Evolutionary conservation across 1,284 basidiomycete genomes (phyloP).

Genomic region (Ustanciosporium gigantosporum): DNA sequence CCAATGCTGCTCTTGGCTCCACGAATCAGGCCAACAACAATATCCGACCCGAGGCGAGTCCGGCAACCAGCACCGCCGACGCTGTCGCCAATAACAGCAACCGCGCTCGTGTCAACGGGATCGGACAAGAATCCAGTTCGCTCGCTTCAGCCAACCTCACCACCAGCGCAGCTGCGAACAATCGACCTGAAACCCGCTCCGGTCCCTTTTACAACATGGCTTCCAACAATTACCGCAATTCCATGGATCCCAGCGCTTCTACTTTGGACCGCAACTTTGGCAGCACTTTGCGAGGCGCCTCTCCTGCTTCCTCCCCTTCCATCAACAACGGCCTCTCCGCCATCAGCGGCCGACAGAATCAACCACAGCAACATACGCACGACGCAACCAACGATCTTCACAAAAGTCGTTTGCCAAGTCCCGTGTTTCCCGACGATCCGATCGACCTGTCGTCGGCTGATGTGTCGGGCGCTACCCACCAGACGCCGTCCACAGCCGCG

Average conservation of each 20-base stretch:
- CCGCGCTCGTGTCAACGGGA: conserved; percentile 21
- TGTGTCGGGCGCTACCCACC: conserved; percentile 11
- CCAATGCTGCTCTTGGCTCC: conserved; percentile 1
- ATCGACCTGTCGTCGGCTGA: conserved; percentile 22
- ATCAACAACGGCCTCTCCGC: conserved; percentile 20
- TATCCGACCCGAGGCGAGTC: conserved; percentile 15
- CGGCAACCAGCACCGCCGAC: conserved; percentile 12
- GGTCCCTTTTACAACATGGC: conserved; percentile 16
- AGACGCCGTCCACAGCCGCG: too few species aligned
- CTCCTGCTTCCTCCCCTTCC: conserved; percentile 9
- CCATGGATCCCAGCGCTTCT: conserved; percentile 9
- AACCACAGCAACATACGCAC: conserved; percentile 11
- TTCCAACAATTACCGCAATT: conserved; percentile 14
- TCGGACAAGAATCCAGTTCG: conserved; percentile 4
- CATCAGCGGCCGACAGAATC: conserved; percentile 7
- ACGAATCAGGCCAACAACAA: not conserved
- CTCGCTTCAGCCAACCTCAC: conserved; percentile 9
- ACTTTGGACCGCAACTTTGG: conserved; percentile 32
- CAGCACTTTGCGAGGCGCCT: conserved; percentile 22
- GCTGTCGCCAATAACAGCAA: not conserved
- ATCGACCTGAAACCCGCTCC: conserved; percentile 19
- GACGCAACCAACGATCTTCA: conserved; percentile 16
- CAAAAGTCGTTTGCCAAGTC: conserved; percentile 32
- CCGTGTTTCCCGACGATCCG: conserved; percentile 36
- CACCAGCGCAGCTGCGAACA: not conserved